Evolutionary conservation across 1,284 basidiomycete species (phyloP).

Genomic region (Boletus sp.): DNA sequence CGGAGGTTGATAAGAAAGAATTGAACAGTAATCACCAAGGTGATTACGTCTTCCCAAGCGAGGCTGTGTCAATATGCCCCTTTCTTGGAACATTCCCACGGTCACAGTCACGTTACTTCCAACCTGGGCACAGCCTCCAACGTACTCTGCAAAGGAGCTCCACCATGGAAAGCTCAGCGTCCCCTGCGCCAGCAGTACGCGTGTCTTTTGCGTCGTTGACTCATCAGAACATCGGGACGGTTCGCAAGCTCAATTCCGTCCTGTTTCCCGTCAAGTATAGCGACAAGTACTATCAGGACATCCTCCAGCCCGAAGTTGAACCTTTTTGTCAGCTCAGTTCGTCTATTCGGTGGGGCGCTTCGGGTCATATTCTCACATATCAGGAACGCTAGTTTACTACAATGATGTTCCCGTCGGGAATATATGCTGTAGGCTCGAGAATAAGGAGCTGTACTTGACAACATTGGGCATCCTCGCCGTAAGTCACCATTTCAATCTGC

Average conservation of each 20-base stretch:
- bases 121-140: conserved; percentile 17
- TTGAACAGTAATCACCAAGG: conserved; percentile 17
- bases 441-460: conserved; percentile 72
- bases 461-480: conserved; percentile 82
- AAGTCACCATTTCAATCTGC: conserved; percentile 33
- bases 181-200: conserved; percentile 37
- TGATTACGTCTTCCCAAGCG: conserved; percentile 14
- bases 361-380: conserved; percentile 23
- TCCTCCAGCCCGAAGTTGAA: conserved; percentile 66
- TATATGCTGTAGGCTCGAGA: conserved; percentile 75
- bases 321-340: conserved; percentile 76
- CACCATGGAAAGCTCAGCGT: conserved; percentile 24
- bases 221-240: conserved; percentile 75
- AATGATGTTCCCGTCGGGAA: conserved; percentile 83
- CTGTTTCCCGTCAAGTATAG: conserved; percentile 80
- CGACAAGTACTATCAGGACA: conserved; percentile 76
- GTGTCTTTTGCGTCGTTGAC: conserved; percentile 71
- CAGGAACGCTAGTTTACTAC: conserved; percentile 61
- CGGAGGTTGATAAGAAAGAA: conserved; percentile 26
- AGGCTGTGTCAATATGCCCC: conserved; percentile 12
- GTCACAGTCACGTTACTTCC: conserved; percentile 17
- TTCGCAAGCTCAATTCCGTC: conserved; percentile 76
- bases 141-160: background rate
- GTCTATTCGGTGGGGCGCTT: conserved; percentile 22
- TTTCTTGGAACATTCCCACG: conserved; percentile 24